Evolutionary conservation across 2,329 filamentous ascomycete genomes (phyloP), one percentile per base, ranked within the genome.

Genomic region (Corniculantispora saksenae): DNA sequence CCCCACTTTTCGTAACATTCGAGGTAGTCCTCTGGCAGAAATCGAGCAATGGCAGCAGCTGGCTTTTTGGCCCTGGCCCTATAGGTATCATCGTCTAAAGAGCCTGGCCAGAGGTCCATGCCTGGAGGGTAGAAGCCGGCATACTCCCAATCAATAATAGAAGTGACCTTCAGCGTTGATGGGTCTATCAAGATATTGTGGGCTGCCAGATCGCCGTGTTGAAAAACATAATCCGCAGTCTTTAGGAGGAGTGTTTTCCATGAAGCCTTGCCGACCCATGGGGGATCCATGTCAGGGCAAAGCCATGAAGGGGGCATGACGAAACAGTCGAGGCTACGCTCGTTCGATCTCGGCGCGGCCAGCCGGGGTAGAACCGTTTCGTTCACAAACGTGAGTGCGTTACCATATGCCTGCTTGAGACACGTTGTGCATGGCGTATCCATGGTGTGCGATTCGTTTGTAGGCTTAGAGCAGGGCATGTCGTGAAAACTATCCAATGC

Each of bases 261-360:
- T 32, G 32, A 23, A 21, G 47, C 48, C 56, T 63, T 60, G 27
- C 56, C 60, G 45, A 63, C 50, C 64, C 64, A 66, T 29, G 59
- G 59, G n/a, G 60, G 65, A 43, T 60, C 19, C 17, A 38, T 40
- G 59, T 64, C 65, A 3, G 65, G 43, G 27, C 40, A 25, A 17
- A 66, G 54, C 65, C 65, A 66, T 19, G 61, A 60, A 15, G 65
- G 65, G 25, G 61, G 61, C 65, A 66, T 66, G 19, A 64, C 65
- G 45, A 64, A 66, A 27, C 65, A 61, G 29, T 66, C 48, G 15
- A 66, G 5, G 32, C 32, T 10, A 6, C 32, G 32, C 32, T 32
- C 32, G 10, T 32, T 32, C 10, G 32, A 32, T 32, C 32, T 32
- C 32, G 10, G 32, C 32, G 32, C 32, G 10, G 32, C 5, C 6